A percentile compares a stretch with the other conserved stretches of the same genome.
phyloP scores from a whole-genome alignment of 148 eudicot species.

The Diospyros lotus region DNA sequence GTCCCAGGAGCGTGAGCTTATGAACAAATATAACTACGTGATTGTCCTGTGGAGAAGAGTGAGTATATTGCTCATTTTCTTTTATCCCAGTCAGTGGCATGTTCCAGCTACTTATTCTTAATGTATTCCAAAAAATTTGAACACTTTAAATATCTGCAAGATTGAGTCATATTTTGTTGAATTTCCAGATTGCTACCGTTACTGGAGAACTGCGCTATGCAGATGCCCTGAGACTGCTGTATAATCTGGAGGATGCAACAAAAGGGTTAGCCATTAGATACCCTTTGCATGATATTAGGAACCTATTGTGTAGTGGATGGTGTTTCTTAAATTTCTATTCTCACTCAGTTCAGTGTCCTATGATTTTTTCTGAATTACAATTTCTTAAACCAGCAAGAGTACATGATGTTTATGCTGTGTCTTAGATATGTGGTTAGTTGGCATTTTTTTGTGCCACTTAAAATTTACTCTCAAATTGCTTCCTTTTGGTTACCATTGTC shows the following conservation, averaged over 20 bases:
- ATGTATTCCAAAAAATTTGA: neutral
- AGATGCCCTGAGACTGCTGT: constrained; percentile 69
- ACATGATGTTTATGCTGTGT: no score
- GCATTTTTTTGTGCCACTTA: no score
- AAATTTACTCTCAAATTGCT: no score
- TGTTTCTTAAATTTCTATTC: neutral
- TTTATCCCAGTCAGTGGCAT: constrained; percentile 9
- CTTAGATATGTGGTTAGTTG: no score
- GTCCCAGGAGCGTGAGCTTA: constrained; percentile 67
- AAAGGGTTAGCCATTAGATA: constrained; percentile 53
- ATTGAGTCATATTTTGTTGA: constrained; percentile 1
- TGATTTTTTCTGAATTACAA: neutral
- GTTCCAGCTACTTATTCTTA: neutral
- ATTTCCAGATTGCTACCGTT: constrained; percentile 65
- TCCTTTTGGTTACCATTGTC: no score
- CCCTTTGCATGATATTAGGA: constrained; percentile 6
- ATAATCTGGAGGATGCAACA: constrained; percentile 70
- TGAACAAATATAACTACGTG: constrained; percentile 71
- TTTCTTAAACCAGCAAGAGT: neutral
- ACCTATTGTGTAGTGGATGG: neutral
- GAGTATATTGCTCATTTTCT: constrained; percentile 32
- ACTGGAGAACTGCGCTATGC: constrained; percentile 67
- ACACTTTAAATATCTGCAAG: constrained; percentile 6
- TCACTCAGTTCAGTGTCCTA: neutral
- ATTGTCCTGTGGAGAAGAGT: constrained; percentile 90